Evolutionary conservation across 192 early-diverging fungal species (phyloP).

Genomic region (Dispira parvispora): DNA sequence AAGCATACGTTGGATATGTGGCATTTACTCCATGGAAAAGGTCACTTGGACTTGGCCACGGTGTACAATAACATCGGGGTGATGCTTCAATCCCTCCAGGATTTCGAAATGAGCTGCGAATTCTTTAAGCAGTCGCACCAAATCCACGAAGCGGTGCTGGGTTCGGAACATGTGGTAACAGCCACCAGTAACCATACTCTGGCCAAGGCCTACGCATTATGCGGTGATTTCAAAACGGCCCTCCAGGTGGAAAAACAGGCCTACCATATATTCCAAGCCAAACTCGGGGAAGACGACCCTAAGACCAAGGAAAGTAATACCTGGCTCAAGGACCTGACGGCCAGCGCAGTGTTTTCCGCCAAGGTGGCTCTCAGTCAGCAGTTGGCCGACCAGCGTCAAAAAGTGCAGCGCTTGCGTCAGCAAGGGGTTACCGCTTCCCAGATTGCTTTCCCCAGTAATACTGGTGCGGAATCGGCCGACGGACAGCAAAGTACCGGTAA

Average conservation of each 20-base stretch:
- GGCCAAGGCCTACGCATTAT: conserved; percentile 51
- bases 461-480: conserved; percentile 19
- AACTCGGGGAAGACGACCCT: conserved; percentile 51
- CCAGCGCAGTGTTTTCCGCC: conserved; percentile 34
- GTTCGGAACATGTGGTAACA: conserved; percentile 49
- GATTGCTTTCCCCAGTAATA: conserved; percentile 8
- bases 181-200: conserved; percentile 53
- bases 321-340: conserved; percentile 48
- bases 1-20: conserved; percentile 67
- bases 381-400: conserved; percentile 12
- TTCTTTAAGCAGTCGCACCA: conserved; percentile 59
- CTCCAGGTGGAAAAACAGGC: conserved; percentile 51
- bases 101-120: conserved; percentile 34
- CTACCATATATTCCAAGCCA: conserved; percentile 36
- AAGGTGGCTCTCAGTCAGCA: conserved; percentile 21
- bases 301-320: conserved; percentile 49
- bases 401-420: conserved; percentile 16
- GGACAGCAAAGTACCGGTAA: conserved; percentile 17
- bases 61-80: conserved; percentile 42
- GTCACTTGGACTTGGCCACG: conserved; percentile 76
- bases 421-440: conserved; percentile 11
- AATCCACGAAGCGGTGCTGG: conserved; percentile 46
- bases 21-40: conserved; percentile 54
- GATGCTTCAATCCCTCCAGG: conserved; percentile 54
- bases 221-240: conserved; percentile 58